A percentile compares a stretch with the other conserved stretches of the same genome.
phyloP scores from a whole-genome alignment of 176 grass and related monocot genomes.

The Poa pratensis region DNA sequence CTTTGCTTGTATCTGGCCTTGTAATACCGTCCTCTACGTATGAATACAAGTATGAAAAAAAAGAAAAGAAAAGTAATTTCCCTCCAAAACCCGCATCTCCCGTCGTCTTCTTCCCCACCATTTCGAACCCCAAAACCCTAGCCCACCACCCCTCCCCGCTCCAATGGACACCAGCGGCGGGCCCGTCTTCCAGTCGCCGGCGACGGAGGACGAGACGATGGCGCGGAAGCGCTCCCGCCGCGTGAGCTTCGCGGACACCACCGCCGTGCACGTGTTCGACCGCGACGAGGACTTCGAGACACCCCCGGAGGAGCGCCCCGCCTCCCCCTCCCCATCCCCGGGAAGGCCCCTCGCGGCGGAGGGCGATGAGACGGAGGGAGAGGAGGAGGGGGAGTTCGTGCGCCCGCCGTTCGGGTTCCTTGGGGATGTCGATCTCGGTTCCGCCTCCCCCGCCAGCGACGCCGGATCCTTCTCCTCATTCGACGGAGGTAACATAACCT shows the following conservation, averaged over 20 bases:
- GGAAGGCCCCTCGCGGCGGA: conserved; percentile 37
- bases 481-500: conserved; percentile 51
- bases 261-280: conserved; percentile 87
- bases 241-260: conserved; percentile 95
- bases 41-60: too few species aligned
- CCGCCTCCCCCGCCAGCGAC: conserved; percentile 74
- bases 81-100: conserved; percentile 42
- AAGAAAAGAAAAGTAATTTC: conserved; percentile 46
- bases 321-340: conserved; percentile 22
- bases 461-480: conserved; percentile 69
- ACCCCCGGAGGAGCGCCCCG: conserved; percentile 52
- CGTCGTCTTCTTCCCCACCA: not conserved
- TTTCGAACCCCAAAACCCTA: conserved; percentile 59
- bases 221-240: conserved; percentile 74
- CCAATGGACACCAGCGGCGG: conserved; percentile 51
- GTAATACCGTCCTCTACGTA: too few species aligned
- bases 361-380: conserved; percentile 54
- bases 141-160: not conserved
- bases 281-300: conserved; percentile 85
- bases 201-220: conserved; percentile 71
- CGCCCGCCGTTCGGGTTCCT: conserved; percentile 48
- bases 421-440: conserved; percentile 55
- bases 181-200: conserved; percentile 36
- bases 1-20: too few species aligned
- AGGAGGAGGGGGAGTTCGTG: conserved; percentile 43